Conservation (phyloP, 768 basidiomycete genomes). For the Tylopilus rubrobrunneus region DNA sequence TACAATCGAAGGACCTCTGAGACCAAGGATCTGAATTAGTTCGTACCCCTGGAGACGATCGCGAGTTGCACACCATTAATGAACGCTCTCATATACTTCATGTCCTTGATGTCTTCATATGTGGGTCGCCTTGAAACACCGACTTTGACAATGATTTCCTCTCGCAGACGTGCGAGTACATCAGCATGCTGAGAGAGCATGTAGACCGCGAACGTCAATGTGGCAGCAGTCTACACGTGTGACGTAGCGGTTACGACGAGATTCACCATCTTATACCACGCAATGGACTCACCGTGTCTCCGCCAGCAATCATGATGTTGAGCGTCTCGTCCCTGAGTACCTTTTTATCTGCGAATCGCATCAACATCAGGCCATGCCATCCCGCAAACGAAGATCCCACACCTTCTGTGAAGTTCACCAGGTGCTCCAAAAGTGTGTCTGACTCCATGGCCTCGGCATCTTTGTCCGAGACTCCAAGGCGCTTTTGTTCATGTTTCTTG, state of each 20-base stretch:
- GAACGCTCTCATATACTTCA: constrained; percentile 63
- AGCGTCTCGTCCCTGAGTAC: constrained; percentile 24
- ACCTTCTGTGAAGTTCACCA: constrained; percentile 56
- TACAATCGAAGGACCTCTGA: constrained; percentile 33
- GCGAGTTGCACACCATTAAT: constrained; percentile 47
- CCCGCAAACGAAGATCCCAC: constrained; percentile 1
- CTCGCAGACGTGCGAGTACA: constrained; percentile 44
- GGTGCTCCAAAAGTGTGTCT: constrained; percentile 47
- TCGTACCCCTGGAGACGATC: not conserved
- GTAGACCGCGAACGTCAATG: constrained; percentile 37
- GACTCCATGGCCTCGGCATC: constrained; percentile 33
- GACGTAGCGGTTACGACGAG: not conserved
- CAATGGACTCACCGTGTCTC: constrained; percentile 41
- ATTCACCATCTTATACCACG: not conserved
- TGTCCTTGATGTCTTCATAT: constrained; percentile 53
- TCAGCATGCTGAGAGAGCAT: constrained; percentile 50
- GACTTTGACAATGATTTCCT: constrained; percentile 53
- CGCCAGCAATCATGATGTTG: constrained; percentile 30
- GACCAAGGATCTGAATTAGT: not conserved
- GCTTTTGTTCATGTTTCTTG: constrained; percentile 27
- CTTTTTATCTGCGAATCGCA: constrained; percentile 15
- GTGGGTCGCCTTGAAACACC: constrained; percentile 47
- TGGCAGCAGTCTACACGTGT: constrained; percentile 26
- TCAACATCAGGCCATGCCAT: not conserved
- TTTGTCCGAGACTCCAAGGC: constrained; percentile 1